Evolutionary conservation across 257 asterid species (phyloP).

Genomic region (Orobanche coerulescens): DNA sequence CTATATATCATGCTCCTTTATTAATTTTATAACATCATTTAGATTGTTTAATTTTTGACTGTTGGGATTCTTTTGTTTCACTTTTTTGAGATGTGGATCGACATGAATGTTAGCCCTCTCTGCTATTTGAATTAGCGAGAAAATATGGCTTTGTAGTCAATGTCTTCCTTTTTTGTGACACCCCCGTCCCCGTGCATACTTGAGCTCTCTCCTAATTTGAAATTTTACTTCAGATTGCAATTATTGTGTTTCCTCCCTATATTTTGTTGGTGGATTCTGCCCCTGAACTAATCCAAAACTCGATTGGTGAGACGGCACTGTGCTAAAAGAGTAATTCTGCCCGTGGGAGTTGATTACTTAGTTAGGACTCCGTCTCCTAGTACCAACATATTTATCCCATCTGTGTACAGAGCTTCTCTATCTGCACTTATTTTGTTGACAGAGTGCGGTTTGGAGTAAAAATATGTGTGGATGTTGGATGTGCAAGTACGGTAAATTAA

Average conservation of each 20-base stretch:
- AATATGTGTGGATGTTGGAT: neutral
- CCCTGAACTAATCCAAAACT: neutral
- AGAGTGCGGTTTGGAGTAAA: neutral
- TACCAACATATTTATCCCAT: neutral
- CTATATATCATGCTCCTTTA: neutral
- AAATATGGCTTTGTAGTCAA: neutral
- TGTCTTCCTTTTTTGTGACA: neutral
- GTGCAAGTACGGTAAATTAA: neutral
- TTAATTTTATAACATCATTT: neutral
- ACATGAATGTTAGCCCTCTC: neutral
- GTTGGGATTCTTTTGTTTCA: conserved; percentile 4
- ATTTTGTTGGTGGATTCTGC: neutral
- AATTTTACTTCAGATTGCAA: neutral
- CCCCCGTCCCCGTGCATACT: neutral
- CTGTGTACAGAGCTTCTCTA: neutral
- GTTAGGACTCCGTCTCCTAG: neutral
- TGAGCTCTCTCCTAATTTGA: neutral
- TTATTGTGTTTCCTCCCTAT: neutral
- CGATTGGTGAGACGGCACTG: neutral
- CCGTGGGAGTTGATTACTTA: neutral
- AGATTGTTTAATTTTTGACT: neutral
- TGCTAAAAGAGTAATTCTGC: neutral
- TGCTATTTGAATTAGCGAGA: neutral
- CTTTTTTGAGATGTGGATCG: neutral
- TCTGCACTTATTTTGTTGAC: neutral